phyloP scores from a whole-genome alignment of 1,284 basidiomycete species.

The Pseudozyma thailandica region DNA sequence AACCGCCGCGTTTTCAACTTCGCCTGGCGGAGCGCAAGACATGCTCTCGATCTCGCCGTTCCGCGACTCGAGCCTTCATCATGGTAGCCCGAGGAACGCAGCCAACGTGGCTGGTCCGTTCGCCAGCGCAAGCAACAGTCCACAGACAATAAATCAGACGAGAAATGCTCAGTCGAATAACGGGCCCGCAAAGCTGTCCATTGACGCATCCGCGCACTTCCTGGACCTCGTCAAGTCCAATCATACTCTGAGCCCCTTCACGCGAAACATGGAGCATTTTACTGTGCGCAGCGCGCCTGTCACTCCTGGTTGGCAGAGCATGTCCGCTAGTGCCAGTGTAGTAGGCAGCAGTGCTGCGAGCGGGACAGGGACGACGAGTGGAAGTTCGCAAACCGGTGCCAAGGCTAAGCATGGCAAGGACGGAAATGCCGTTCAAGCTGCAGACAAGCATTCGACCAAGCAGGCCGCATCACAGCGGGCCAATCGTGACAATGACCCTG shows the following conservation, averaged over 20 bases:
- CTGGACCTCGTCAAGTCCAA: conserved; percentile 61
- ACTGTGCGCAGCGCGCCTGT: conserved; percentile 61
- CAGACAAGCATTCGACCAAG: neutral
- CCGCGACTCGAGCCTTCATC: conserved; percentile 36
- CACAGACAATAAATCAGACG: conserved; percentile 15
- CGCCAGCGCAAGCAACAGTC: conserved; percentile 36
- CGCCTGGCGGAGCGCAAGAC: conserved; percentile 29
- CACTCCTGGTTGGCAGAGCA: conserved; percentile 49
- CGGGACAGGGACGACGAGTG: conserved; percentile 41
- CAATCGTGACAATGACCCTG: conserved; percentile 3
- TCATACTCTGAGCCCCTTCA: conserved; percentile 63
- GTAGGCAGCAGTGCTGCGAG: conserved; percentile 47
- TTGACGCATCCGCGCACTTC: conserved; percentile 58
- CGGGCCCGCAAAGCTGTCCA: conserved; percentile 30
- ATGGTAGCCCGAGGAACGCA: conserved; percentile 24
- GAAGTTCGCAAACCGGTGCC: conserved; percentile 32
- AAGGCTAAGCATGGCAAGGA: conserved; percentile 7
- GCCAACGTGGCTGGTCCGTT: conserved; percentile 15
- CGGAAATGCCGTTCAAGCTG: neutral
- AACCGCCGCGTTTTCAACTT: conserved; percentile 21
- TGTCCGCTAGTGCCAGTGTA: conserved; percentile 27
- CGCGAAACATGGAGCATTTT: conserved; percentile 59
- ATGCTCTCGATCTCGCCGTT: conserved; percentile 45
- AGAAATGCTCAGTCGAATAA: conserved; percentile 14
- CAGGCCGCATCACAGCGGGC: neutral